Conservation (phyloP, 1,284 basidiomycete species). For the Schizophyllum amplum region DNA sequence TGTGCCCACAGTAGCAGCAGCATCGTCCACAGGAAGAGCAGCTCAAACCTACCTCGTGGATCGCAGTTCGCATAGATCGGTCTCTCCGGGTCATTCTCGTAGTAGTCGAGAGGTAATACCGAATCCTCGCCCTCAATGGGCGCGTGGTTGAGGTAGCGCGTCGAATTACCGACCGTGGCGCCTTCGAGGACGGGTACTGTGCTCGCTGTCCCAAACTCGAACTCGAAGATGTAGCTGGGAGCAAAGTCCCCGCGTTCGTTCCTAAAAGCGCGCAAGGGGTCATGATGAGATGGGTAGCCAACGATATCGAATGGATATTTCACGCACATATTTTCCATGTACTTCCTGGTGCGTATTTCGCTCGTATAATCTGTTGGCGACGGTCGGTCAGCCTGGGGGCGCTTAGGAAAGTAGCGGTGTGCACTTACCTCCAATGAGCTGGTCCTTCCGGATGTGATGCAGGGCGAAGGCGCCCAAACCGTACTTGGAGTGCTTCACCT, state of each 20-base stretch:
- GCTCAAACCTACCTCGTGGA: neutral
- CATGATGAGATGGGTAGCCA: neutral
- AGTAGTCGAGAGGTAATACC: too few species aligned
- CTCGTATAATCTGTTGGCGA: slow-evolving; percentile 7
- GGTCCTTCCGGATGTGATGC: slow-evolving; percentile 1
- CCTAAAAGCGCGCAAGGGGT: neutral
- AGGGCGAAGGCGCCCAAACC: slow-evolving; percentile 11
- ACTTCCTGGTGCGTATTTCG: neutral
- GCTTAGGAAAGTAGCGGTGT: too few species aligned
- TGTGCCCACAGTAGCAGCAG: too few species aligned
- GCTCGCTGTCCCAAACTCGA: neutral
- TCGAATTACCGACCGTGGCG: slow-evolving; percentile 10
- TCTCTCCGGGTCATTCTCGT: slow-evolving; percentile 6
- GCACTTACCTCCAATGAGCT: slow-evolving; percentile 8
- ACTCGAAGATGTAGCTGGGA: slow-evolving; percentile 6
- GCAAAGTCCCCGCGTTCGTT: neutral
- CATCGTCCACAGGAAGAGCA: neutral
- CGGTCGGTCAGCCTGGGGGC: neutral
- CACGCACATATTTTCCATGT: neutral
- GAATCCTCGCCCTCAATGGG: neutral
- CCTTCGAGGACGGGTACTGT: slow-evolving; percentile 1
- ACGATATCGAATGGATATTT: neutral
- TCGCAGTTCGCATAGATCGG: neutral
- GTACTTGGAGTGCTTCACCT: slow-evolving; percentile 2
- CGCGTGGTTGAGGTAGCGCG: slow-evolving; percentile 12